Evolutionary conservation across 140 eudicot species (phyloP), one percentile per base, ranked within the genome.

Genomic region (Flaveria floridana): DNA sequence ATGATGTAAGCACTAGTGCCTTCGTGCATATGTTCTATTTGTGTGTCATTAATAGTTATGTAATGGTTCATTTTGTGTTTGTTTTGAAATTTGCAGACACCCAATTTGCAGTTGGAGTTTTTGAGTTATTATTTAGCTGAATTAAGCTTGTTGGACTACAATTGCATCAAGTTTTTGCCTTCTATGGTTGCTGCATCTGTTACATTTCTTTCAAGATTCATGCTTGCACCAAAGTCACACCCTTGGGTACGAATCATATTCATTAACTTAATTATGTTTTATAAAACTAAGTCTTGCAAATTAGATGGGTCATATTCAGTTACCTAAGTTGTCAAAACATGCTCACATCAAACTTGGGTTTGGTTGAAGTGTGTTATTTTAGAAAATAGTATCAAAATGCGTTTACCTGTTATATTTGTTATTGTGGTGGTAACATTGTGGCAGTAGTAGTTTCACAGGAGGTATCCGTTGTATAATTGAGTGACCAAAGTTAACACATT

Each of bases 161-260:
- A 72, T 13, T 81, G 88, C 74, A 65, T 87, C 65, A 72, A 69
- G 74, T 87, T 84, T 78, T 64, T 81, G 73, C 91, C 91, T 20
- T 87, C 91, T 26, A 44, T 82, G 77, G 53, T 87, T 26, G 91
- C 91, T 61, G 88, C 91, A 61, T 76, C 91, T 0, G 89, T 79
- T 56, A 70, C 73, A 3, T 87, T 84, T 79, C 87, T 87, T 7
- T 56, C 91, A 73, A 84, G 82, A 73, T 79, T 83, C 68, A 86
- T 68, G 8, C 79, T 86, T 21, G 56, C 69, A 25, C 87, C 91
- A 8, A 70, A 79, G 6, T 71, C 65, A 12, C 75, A 76, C 63
- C 91, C 91, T 13, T 76, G 85, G 85, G 75, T 76, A 58, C 11
- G 70, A 25, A 47, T 55, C 46, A 51, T 20, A 5, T 37, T 6